Conservation (phyloP, 1,284 basidiomycete genomes). For the Rhodotorula sp. region DNA sequence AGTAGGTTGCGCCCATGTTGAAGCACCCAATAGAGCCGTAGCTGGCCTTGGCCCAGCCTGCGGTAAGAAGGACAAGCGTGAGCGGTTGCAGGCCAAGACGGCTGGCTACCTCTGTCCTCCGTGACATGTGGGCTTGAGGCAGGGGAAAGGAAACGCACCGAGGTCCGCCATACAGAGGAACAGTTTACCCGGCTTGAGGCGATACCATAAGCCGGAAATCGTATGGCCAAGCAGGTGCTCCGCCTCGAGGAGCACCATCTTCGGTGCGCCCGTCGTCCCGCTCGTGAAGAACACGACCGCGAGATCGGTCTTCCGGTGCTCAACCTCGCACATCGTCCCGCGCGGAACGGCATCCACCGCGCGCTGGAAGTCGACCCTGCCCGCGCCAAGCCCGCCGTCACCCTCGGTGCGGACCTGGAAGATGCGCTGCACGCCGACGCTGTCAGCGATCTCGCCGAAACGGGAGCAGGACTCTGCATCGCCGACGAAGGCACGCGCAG, state of each 20-base stretch:
- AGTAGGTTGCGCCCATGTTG: slow-evolving; percentile 38
- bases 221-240: slow-evolving; percentile 4
- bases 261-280: slow-evolving; percentile 36
- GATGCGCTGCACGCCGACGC: slow-evolving; percentile 19
- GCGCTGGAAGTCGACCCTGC: slow-evolving; percentile 22
- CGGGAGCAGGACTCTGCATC: slow-evolving; percentile 18
- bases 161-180: slow-evolving; percentile 40
- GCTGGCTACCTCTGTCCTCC: no score
- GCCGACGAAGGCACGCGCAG: slow-evolving; percentile 38
- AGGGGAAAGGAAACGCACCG: not conserved
- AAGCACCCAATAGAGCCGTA: slow-evolving; percentile 28
- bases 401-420: slow-evolving; percentile 25
- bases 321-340: slow-evolving; percentile 10
- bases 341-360: slow-evolving; percentile 2
- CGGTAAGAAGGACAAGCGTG: not conserved
- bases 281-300: slow-evolving; percentile 37
- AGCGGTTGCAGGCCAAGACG: no score
- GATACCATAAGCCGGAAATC: slow-evolving; percentile 33
- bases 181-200: slow-evolving; percentile 18
- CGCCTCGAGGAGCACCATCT: slow-evolving; percentile 30
- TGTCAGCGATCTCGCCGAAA: slow-evolving; percentile 26
- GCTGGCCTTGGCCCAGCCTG: slow-evolving; percentile 39
- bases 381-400: not conserved
- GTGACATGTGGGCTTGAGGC: no score
- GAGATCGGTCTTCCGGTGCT: slow-evolving; percentile 22